phyloP scores from a whole-genome alignment of 2,329 filamentous ascomycete species.

The Hyphodiscus sp. region DNA sequence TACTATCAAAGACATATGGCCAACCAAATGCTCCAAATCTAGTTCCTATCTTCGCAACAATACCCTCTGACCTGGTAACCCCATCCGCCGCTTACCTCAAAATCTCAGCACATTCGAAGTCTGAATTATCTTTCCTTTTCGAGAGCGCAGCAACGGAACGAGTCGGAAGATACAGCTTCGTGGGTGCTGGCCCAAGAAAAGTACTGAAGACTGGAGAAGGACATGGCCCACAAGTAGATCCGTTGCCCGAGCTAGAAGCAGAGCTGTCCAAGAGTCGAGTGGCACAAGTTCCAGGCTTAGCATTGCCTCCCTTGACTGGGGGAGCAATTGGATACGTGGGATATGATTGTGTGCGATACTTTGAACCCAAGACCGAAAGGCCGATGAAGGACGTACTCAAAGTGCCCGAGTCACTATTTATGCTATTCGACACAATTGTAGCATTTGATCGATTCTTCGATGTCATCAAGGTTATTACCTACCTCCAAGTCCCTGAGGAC shows the following conservation, averaged over 20 bases:
- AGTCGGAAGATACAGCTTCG: constrained; percentile 91
- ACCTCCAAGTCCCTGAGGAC: constrained; percentile 63
- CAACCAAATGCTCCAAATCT: constrained; percentile 61
- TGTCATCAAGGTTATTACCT: constrained; percentile 88
- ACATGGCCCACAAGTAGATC: constrained; percentile 78
- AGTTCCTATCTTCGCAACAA: constrained; percentile 75
- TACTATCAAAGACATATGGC: constrained; percentile 44
- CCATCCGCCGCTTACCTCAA: constrained; percentile 95
- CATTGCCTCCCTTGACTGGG: constrained; percentile 78
- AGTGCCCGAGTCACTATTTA: constrained; percentile 92
- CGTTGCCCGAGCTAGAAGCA: constrained; percentile 72
- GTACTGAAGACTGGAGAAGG: constrained; percentile 82
- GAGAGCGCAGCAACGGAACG: constrained; percentile 93
- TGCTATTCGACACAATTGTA: constrained; percentile 92
- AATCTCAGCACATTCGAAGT: constrained; percentile 66
- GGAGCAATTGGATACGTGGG: constrained; percentile 95
- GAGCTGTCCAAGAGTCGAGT: constrained; percentile 76
- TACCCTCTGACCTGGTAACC: constrained; percentile 87
- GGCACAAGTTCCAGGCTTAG: constrained; percentile 73
- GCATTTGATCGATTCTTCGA: constrained; percentile 94
- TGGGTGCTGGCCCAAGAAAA: constrained; percentile 75
- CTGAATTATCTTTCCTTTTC: constrained; percentile 85
- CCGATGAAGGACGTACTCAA: constrained; percentile 81
- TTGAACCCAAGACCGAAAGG: constrained; percentile 91
- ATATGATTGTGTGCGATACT: constrained; percentile 96